Evolutionary conservation across 352 stramenopile species (phyloP), one percentile per base, ranked within the genome.

Genomic region (Phytophthora foliorum): DNA sequence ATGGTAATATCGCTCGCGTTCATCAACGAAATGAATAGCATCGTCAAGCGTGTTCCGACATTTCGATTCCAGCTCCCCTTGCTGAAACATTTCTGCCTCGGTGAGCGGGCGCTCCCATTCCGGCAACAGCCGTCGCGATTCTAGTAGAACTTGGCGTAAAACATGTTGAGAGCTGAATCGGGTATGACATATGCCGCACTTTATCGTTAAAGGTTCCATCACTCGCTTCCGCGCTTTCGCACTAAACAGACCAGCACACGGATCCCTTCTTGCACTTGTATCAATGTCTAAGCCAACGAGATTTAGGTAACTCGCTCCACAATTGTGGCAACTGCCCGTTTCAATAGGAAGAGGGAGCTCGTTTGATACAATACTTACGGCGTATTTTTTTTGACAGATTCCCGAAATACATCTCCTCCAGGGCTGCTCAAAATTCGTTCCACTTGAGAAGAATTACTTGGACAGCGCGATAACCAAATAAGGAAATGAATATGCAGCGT

Each of bases 101-200:
- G 6, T 38, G 4, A 54, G 27, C 25, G 46, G 27, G 11, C 46
- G 29, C 17, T 56, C 27, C 49, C 49, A 56, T 29, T 29, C 25
- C 41, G 49, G 49, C 49, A 34, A 17, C 16, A 41, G 49, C 14
- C 42, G 16, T 56, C 49, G 49, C 16, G 42, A n/a, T 22, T 56
- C n/a, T 9, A 44, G n/a, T 4, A 44, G 13, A 8, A 36, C 17
- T 27, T 56, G 16, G 3, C 29, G 16, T 44, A 56, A 21, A 17
- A 36, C 29, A 56, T 42, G 49, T n/a, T 42, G 49, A 21, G 49
- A 56, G 49, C 49, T 56, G 9, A 56, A 56, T 29, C 41, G n/a
- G 29, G 17, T 29, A 27, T 56, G n/a, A n/a, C 34, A 56, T 6
- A 13, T 19, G 13, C 27, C n/a, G 29, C 49, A 56, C n/a, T 44